phyloP scores from a whole-genome alignment of 257 asterid genomes.

The Oldenlandia corymbosa region DNA sequence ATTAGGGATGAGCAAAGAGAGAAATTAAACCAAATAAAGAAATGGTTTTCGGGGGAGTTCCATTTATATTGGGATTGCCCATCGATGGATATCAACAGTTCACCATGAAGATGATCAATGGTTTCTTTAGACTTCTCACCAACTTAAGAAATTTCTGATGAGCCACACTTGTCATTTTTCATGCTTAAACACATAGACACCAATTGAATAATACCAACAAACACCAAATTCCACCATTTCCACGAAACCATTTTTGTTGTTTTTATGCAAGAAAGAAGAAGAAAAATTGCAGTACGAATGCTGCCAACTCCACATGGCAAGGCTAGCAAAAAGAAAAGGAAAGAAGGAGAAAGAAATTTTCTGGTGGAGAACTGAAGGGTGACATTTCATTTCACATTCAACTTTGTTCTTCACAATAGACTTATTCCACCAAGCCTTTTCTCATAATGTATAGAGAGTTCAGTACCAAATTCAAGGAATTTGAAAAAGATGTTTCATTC shows the following conservation, averaged over 20 bases:
- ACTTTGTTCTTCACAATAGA: neutral
- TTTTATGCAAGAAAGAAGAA: neutral
- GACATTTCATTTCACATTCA: neutral
- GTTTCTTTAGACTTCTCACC: conserved; percentile 13
- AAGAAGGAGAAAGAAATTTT: neutral
- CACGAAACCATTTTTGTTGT: neutral
- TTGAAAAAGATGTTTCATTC: neutral
- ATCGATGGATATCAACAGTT: too few species aligned
- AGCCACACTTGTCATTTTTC: conserved; percentile 3
- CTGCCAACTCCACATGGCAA: conserved; percentile 1
- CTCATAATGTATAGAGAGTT: neutral
- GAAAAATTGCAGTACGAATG: neutral
- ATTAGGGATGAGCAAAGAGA: too few species aligned
- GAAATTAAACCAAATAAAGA: too few species aligned
- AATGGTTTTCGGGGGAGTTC: too few species aligned
- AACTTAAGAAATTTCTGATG: neutral
- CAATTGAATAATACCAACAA: neutral
- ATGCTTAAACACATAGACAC: neutral
- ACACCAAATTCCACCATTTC: neutral
- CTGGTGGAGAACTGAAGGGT: neutral
- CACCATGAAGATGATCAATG: too few species aligned
- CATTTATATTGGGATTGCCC: too few species aligned
- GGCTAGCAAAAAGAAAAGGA: neutral
- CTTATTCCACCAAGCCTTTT: neutral
- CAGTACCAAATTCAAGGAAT: neutral